Percentiles rank a stretch among this genome's conserved stretches.
Evolutionary conservation across 2,329 filamentous ascomycete genomes (phyloP).

Genomic region (Nigrospora sphaerica): DNA sequence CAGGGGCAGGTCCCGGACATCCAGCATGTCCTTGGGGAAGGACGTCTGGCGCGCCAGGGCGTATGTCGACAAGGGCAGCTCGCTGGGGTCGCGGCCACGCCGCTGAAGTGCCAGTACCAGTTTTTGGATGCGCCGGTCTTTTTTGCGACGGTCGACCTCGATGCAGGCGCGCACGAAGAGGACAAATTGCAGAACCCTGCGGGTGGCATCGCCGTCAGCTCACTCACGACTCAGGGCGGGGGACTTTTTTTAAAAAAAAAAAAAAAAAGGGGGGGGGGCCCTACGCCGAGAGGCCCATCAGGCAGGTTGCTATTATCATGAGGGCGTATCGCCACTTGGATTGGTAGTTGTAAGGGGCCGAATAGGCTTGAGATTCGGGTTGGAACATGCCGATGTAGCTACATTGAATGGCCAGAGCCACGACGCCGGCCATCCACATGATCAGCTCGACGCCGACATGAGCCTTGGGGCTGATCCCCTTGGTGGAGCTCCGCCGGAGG

Average conservation of each 20-base stretch:
- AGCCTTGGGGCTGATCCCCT: constrained; percentile 16
- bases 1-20: no score
- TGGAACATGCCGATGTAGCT: neutral
- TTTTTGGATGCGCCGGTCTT: constrained; percentile 10
- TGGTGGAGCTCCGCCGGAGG: constrained; percentile 8
- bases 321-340: no score
- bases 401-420: neutral
- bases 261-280: neutral
- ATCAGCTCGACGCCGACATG: constrained; percentile 19
- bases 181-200: constrained; percentile 13
- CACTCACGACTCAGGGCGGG: no score
- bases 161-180: constrained; percentile 20
- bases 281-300: no score
- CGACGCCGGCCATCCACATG: constrained; percentile 6
- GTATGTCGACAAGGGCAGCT: no score
- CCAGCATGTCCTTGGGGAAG: no score
- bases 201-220: no score
- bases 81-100: constrained; percentile 7
- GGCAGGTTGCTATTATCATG: no score
- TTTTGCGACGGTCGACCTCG: constrained; percentile 14
- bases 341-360: no score
- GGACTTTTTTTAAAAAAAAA: no score
- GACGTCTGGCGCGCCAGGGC: no score
- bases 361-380: neutral
- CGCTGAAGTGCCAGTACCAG: constrained; percentile 11